Evolutionary conservation across 2,329 filamentous ascomycete species (phyloP), one percentile per base, ranked within the genome.

Genomic region (Verticillium nubilum): DNA sequence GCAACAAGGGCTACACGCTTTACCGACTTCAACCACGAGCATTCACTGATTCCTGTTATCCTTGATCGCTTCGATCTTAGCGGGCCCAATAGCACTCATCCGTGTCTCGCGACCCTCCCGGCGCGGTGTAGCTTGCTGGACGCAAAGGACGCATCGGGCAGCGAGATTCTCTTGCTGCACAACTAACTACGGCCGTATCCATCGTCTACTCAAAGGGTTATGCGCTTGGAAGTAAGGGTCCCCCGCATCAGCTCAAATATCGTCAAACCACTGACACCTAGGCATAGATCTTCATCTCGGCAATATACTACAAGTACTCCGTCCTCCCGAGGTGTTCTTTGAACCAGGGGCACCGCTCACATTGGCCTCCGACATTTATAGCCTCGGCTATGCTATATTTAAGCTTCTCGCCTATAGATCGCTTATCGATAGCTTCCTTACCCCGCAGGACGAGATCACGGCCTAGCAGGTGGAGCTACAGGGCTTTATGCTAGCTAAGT

Each of bases 361-460:
- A 1, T 72, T 72, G 33, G 26, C 67, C 17, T 71, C 72, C 19
- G 95, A 99, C 72, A 99, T 99, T 23, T 73, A 68, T 70, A 65
- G 64, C 5, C 69, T 73, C 4, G 69, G 66, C 3, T 71, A 66
- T 54, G 55, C 66, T 2, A 68, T 72, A 47, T 73, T 68, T 65
- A n/a, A 56, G 53, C 67, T 72, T 27, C 62, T 72, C 10, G 68
- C 62, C 19, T 64, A 70, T 28, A 59, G 61, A 26, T 62, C 67
- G 19, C 61, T 72, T 15, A 72, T 72, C 33, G 68, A 72, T 60
- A 66, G 63, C 2, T 65, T 67, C 26, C 59, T 69, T 17, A 58
- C 67, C 4, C 66, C 65, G 3, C 63, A 67, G 56, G 68, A 72
- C 54, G 65, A 68, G 19, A 69, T 71, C 50, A 69, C 64, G 35